Evolutionary conservation across 345 rosid species (phyloP).

Genomic region (Eucalyptus cloeziana): DNA sequence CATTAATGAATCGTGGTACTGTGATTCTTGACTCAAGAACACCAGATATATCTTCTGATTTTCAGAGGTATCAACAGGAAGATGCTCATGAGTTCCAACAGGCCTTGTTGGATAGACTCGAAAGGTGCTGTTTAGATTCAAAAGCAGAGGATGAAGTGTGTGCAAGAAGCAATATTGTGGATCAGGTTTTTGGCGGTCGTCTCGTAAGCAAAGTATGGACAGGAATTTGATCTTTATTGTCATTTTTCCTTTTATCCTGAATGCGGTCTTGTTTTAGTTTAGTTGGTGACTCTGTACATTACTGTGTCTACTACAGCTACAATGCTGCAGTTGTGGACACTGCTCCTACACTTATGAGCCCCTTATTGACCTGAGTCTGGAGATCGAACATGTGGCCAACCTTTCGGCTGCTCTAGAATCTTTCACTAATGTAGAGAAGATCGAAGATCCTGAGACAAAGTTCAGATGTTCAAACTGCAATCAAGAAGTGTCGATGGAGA

Average conservation of each 20-base stretch:
- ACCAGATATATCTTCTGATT: slow-evolving; percentile 47
- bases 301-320: slow-evolving; percentile 24
- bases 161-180: slow-evolving; percentile 29
- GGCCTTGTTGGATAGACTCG: slow-evolving; percentile 60
- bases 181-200: slow-evolving; percentile 59
- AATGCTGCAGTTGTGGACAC: slow-evolving; percentile 58
- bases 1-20: neutral
- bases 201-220: slow-evolving; percentile 55
- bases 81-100: slow-evolving; percentile 90
- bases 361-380: slow-evolving; percentile 63
- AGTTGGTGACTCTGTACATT: neutral
- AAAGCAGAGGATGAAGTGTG: slow-evolving; percentile 3
- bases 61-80: slow-evolving; percentile 55
- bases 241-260: neutral
- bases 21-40: slow-evolving; percentile 23
- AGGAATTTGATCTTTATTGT: neutral
- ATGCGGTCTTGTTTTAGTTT: neutral
- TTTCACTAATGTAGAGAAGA: slow-evolving; percentile 67
- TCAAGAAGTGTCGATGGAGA: slow-evolving; percentile 51
- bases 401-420: slow-evolving; percentile 56
- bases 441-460: slow-evolving; percentile 49
- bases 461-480: slow-evolving; percentile 64
- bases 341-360: slow-evolving; percentile 52
- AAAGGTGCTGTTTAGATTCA: slow-evolving; percentile 39
- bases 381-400: slow-evolving; percentile 45